Evolutionary conservation across 148 eudicot genomes (phyloP).

Genomic region (Cornus controversa): DNA sequence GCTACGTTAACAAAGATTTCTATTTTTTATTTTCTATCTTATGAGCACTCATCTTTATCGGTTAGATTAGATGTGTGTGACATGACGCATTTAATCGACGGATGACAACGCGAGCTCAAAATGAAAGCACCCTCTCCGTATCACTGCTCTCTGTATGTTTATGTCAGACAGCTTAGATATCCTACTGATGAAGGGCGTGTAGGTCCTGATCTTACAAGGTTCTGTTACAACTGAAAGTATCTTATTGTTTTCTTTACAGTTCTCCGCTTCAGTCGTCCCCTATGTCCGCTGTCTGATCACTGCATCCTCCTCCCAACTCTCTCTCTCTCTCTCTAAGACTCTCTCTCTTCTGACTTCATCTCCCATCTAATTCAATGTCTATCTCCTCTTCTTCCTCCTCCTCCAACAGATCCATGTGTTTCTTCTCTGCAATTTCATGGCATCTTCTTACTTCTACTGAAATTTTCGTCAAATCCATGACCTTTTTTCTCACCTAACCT

Average conservation of each 20-base stretch:
- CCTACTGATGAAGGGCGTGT: neutral
- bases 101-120: neutral
- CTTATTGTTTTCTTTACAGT: neutral
- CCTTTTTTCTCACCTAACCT: neutral
- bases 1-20: too few relatives aligned
- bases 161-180: too few relatives aligned
- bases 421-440: neutral
- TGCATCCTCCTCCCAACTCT: neutral
- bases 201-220: neutral
- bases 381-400: neutral
- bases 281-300: neutral
- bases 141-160: too few relatives aligned
- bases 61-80: neutral
- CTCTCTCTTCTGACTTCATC: conserved; percentile 9
- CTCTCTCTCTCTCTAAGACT: conserved; percentile 6
- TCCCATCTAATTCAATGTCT: neutral
- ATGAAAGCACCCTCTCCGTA: too few relatives aligned
- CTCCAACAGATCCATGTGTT: neutral
- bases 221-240: neutral
- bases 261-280: neutral
- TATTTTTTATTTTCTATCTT: too few relatives aligned
- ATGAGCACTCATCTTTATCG: too few relatives aligned
- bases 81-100: neutral
- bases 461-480: neutral
- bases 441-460: neutral